Base-by-base conservation (phyloP, 352 stramenopile species). In the Thalassiosira exigua region DNA sequence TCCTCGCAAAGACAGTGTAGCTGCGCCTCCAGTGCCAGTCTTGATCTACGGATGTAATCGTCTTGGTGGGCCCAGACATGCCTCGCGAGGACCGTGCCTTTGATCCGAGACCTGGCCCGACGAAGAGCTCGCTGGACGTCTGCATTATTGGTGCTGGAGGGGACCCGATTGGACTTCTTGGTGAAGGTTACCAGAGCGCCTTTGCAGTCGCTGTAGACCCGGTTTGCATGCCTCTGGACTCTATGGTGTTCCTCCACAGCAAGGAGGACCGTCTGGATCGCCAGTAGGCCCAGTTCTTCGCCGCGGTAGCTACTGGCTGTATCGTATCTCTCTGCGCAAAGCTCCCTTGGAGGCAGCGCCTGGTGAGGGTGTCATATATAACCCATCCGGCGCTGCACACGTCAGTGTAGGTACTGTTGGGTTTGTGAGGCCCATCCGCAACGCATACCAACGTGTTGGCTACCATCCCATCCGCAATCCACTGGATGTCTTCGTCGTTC, bases 401-500 rank as follows among this genome's bases (percentile, higher is more conserved):
- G 0, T 75, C 3, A 1, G 41, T 14, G 5, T 36, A 36, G 11
- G 33, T 12, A n/a, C n/a, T n/a, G 21, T 67, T 68, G 0, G 2
- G 12, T 3, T 64, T 60, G 26, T 75, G 51, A 5, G 67, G 60
- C 0, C 67, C 67, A 46, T 75, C 67, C 41, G 67, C 67, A 3
- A 59, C 56, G 29, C 39, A 69, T 2, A 60, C 30, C 12, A 52
- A 17, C 4, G 41, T 48, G 39, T n/a, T n/a, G n/a, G 11, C n/a
- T 11, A n/a, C 39, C 11, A 48, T 11, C 11, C 39, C n/a, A 17
- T 48, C 39, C n/a, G 39, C 39, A n/a, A 48, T n/a, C 39, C 39
- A 48, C 39, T 17, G 11, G 39, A n/a, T 11, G n/a, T 48, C 39
- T 11, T 48, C 39, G 39, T 11, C 11, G 11, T 17, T 48, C 11